A percentile compares a stretch with the other conserved stretches of the same genome.
Conservation (phyloP, 805 yeast species). For the Saturnispora gosingensis region DNA sequence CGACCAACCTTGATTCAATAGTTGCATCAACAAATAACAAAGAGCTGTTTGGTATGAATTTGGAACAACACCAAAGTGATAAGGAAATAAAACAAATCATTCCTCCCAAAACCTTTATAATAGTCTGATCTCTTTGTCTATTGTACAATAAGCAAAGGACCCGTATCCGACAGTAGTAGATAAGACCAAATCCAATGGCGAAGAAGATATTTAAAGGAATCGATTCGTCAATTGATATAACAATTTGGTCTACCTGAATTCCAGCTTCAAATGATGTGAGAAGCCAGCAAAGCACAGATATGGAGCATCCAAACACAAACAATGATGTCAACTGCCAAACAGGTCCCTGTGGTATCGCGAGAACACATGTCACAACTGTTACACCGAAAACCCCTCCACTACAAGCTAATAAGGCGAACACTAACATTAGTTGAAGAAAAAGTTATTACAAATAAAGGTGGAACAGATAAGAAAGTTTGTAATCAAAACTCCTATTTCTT, state of each 20-base stretch:
- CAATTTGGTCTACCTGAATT: background rate
- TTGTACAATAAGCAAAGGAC: background rate
- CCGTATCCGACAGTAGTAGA: background rate
- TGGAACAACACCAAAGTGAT: slow-evolving; percentile 2
- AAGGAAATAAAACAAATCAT: background rate
- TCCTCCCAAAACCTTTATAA: background rate
- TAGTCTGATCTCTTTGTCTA: slow-evolving; percentile 2
- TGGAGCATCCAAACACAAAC: background rate
- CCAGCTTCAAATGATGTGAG: background rate
- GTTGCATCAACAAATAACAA: slow-evolving; percentile 3
- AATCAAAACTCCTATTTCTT: background rate
- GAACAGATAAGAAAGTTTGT: background rate
- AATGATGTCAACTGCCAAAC: background rate
- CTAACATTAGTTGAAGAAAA: background rate
- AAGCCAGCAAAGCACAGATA: background rate
- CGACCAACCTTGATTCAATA: slow-evolving; percentile 22
- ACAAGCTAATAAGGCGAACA: slow-evolving; percentile 1
- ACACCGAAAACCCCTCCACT: background rate
- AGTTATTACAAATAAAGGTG: background rate
- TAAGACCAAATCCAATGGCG: background rate
- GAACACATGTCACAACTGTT: background rate
- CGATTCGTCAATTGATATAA: background rate
- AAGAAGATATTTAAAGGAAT: slow-evolving; percentile 1
- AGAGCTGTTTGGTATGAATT: background rate
- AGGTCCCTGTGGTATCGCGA: background rate